phyloP scores from a whole-genome alignment of 768 basidiomycete species.

The Rhodotorula kratochvilovae region DNA sequence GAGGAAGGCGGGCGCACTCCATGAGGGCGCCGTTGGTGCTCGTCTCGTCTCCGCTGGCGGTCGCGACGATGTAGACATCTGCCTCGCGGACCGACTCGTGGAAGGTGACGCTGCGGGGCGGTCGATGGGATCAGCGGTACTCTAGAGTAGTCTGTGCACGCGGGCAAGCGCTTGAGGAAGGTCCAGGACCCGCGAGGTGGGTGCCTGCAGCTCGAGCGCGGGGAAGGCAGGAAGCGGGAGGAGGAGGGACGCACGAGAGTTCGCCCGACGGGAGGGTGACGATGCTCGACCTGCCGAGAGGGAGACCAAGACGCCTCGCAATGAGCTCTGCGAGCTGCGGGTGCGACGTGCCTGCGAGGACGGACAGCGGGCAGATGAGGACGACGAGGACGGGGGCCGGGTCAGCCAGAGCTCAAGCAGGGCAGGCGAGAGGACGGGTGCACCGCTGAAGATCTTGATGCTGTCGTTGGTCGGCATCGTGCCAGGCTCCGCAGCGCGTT shows the following conservation, averaged over 20 bases:
- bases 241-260: constrained; percentile 61
- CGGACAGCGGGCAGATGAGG: neutral
- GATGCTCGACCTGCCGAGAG: constrained; percentile 80
- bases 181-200: too few species aligned
- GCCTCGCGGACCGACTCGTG: constrained; percentile 93
- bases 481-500: too few species aligned
- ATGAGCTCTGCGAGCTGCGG: constrained; percentile 91
- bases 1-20: constrained; percentile 60
- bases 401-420: neutral
- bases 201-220: too few species aligned
- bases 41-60: constrained; percentile 64
- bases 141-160: too few species aligned
- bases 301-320: constrained; percentile 71
- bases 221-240: neutral
- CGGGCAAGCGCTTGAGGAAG: too few species aligned
- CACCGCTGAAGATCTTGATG: constrained; percentile 32
- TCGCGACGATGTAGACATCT: constrained; percentile 98
- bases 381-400: neutral
- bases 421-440: neutral
- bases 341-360: constrained; percentile 54
- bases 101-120: constrained; percentile 47
- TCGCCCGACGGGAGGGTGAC: constrained; percentile 83
- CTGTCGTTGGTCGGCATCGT: constrained; percentile 16
- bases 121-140: too few species aligned
- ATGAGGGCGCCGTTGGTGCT: constrained; percentile 83